phyloP scores from a whole-genome alignment of 805 yeast species.

The Myxozyma geophila region DNA sequence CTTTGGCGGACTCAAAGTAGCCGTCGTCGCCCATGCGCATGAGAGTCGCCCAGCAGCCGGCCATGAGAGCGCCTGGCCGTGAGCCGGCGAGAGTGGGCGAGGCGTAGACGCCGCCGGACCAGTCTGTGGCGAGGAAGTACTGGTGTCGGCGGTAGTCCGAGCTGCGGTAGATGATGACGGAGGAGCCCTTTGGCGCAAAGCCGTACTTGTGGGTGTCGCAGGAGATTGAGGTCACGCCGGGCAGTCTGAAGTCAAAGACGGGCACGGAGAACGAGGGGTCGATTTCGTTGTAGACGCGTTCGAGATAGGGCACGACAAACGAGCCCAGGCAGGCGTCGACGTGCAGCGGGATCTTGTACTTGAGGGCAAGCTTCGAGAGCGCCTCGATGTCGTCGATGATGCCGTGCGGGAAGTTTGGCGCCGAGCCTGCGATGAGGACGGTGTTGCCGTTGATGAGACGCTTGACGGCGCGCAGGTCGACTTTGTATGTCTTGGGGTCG shows the following conservation, averaged over 20 bases:
- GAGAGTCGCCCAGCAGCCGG: constrained; percentile 98
- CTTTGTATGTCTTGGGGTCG: constrained; percentile 69
- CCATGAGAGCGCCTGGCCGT: constrained; percentile 95
- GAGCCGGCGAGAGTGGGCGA: constrained; percentile 97
- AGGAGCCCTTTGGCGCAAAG: constrained; percentile 96
- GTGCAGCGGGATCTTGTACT: constrained; percentile 79
- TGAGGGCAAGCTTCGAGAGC: constrained; percentile 66
- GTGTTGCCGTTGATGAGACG: constrained; percentile 77
- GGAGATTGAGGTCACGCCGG: constrained; percentile 94
- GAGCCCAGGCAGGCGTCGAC: constrained; percentile 97
- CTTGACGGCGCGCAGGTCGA: constrained; percentile 64
- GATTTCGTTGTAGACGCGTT: constrained; percentile 59
- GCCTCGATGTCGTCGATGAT: constrained; percentile 85
- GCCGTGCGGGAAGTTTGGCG: constrained; percentile 97
- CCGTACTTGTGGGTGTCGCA: constrained; percentile 99
- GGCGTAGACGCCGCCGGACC: constrained; percentile 96
- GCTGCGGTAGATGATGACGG: constrained; percentile 85
- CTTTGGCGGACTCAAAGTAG: constrained; percentile 65
- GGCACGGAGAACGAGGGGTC: constrained; percentile 46
- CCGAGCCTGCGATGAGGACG: constrained; percentile 84
- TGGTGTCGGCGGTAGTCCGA: constrained; percentile 72
- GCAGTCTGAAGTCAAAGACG: constrained; percentile 79
- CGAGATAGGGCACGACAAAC: constrained; percentile 80
- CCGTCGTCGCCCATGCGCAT: constrained; percentile 83
- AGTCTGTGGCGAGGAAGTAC: constrained; percentile 78